phyloP scores from a whole-genome alignment of 2,329 filamentous ascomycete genomes.

The Aspergillus aculeatus region DNA sequence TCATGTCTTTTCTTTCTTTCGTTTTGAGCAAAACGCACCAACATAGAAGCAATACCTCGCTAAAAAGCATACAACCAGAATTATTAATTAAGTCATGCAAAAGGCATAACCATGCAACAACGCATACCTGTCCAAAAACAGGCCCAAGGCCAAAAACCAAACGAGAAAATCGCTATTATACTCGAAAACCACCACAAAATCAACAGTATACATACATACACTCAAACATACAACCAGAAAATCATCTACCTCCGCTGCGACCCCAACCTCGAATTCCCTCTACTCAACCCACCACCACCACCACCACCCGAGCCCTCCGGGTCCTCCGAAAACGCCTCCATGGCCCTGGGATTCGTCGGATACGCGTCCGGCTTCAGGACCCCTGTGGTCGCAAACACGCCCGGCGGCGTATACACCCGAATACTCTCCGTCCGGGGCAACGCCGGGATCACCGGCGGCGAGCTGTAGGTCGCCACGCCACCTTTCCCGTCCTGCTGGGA shows the following conservation, averaged over 20 bases:
- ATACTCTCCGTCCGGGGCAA: conserved; percentile 45
- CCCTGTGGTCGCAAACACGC: conserved; percentile 28
- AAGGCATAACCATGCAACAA: neutral
- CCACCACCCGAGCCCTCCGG: neutral
- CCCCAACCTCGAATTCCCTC: neutral
- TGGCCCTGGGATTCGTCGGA: conserved; percentile 30
- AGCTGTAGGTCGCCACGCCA: neutral
- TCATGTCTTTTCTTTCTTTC: neutral
- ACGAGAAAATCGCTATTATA: neutral
- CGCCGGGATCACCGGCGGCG: conserved; percentile 26
- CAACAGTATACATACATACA: neutral
- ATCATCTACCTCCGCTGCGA: neutral
- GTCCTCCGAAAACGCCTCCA: conserved; percentile 18
- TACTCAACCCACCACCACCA: neutral
- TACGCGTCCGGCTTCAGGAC: conserved; percentile 29
- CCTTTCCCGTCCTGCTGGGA: neutral
- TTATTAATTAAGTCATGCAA: neutral
- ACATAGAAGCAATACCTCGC: neutral
- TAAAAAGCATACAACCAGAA: neutral
- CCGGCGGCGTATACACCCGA: conserved; percentile 46
- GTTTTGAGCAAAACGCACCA: neutral
- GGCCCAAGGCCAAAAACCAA: neutral
- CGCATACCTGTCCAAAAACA: neutral
- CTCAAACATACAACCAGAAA: neutral
- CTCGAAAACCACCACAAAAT: neutral